A percentile compares a stretch with the other conserved stretches of the same genome.
These are phyloP conservation scores for Magnusiomyces tetraspermus DNA, from an alignment of 1,139 yeast genomes.

Conservation along the genomic window DNA sequence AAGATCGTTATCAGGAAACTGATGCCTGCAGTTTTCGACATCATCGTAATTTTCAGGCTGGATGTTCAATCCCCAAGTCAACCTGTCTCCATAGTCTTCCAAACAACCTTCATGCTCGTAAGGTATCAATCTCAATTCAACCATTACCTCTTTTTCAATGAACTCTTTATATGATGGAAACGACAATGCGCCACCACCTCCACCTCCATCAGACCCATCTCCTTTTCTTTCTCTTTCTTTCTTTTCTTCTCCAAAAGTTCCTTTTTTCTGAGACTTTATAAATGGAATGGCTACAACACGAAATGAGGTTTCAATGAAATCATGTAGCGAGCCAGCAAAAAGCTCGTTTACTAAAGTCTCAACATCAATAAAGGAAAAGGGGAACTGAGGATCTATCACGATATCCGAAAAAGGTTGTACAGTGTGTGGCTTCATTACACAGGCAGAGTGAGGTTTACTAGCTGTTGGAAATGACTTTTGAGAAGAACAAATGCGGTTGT, in stretches of 20 bases:
- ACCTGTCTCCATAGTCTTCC: too few relatives aligned
- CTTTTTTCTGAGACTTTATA: not conserved
- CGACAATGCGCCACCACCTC: too few relatives aligned
- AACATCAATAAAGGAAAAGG: constrained; percentile 11
- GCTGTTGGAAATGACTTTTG: not conserved
- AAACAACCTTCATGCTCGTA: not conserved
- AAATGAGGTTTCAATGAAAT: constrained; percentile 6
- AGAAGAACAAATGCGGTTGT: too few relatives aligned
- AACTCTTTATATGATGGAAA: not conserved
- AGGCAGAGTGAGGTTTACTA: not conserved
- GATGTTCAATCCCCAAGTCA: too few relatives aligned
- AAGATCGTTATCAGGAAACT: too few relatives aligned
- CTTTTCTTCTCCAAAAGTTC: not conserved
- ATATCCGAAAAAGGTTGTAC: constrained; percentile 1
- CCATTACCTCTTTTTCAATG: not conserved
- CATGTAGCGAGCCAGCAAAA: constrained; percentile 1
- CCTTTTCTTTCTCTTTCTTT: not conserved
- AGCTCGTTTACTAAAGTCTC: constrained; percentile 9
- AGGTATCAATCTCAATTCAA: not conserved
- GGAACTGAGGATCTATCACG: constrained; percentile 10
- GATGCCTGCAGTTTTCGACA: too few relatives aligned
- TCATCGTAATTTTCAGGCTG: too few relatives aligned
- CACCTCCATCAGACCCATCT: not conserved
- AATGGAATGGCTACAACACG: constrained; percentile 8
- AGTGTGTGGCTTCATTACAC: not conserved